Evolutionary conservation across 371 early-diverging fungal species (phyloP).

Genomic region (Nematocida homosporus): DNA sequence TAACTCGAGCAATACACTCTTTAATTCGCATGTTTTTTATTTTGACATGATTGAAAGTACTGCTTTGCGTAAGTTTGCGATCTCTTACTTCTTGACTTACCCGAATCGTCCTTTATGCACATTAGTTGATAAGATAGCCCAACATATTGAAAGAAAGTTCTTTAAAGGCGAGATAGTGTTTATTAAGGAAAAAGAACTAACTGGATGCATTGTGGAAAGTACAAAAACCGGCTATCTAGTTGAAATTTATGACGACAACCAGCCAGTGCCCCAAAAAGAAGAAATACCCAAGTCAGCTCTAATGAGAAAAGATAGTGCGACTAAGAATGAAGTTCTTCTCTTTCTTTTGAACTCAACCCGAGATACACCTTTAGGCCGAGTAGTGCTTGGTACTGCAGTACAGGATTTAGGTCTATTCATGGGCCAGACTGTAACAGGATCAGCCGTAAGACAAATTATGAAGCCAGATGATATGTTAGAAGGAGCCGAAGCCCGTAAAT

Average conservation of each 20-base stretch:
- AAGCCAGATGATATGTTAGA: not conserved
- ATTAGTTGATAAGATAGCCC: slow-evolving; percentile 45
- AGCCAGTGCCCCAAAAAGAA: slow-evolving; percentile 31
- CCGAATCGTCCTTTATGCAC: slow-evolving; percentile 18
- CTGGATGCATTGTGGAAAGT: slow-evolving; percentile 32
- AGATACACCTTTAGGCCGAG: slow-evolving; percentile 54
- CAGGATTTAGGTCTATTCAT: slow-evolving; percentile 55
- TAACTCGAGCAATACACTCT: not conserved
- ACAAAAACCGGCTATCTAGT: slow-evolving; percentile 50
- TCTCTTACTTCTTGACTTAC: slow-evolving; percentile 54
- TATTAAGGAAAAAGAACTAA: slow-evolving; percentile 39
- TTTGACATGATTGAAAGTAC: slow-evolving; percentile 61
- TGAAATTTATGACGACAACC: slow-evolving; percentile 41
- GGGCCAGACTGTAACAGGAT: slow-evolving; percentile 15
- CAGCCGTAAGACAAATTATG: not conserved
- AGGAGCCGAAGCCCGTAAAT: not conserved
- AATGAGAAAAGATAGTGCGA: slow-evolving; percentile 32
- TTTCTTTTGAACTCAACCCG: slow-evolving; percentile 58
- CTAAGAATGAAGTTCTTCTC: slow-evolving; percentile 49
- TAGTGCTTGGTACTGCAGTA: slow-evolving; percentile 58
- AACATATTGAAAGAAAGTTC: slow-evolving; percentile 41
- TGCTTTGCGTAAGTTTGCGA: slow-evolving; percentile 54
- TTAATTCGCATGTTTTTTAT: slow-evolving; percentile 6
- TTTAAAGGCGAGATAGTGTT: slow-evolving; percentile 58
- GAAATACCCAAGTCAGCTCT: slow-evolving; percentile 19